A percentile compares a stretch with the other conserved stretches of the same genome.
phyloP scores from a whole-genome alignment of 2,329 filamentous ascomycete genomes.

The Colletotrichum magnum region DNA sequence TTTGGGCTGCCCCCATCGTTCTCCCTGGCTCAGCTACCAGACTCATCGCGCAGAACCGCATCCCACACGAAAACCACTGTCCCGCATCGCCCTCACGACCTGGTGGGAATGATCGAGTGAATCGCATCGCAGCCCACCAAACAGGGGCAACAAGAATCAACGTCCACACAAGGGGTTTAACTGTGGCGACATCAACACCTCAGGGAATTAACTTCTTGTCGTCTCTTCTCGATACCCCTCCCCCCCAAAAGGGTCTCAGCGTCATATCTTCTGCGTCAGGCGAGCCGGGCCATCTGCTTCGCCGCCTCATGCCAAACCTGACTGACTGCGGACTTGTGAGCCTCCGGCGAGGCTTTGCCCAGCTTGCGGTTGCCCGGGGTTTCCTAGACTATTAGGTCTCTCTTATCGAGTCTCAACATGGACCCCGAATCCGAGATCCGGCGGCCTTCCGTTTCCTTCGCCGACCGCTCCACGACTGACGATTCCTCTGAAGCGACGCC shows the following conservation, averaged over 20 bases:
- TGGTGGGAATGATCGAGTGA: no score
- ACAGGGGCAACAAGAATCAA: neutral
- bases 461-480: conserved; percentile 20
- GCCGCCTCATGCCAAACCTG: conserved; percentile 33
- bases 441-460: conserved; percentile 30
- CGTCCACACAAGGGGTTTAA: neutral
- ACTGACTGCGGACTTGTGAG: conserved; percentile 28
- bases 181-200: neutral
- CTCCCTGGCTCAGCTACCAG: conserved; percentile 18
- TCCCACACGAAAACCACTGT: conserved; percentile 22
- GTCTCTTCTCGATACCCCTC: neutral
- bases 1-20: neutral
- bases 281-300: neutral
- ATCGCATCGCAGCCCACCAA: no score
- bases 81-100: conserved; percentile 1
- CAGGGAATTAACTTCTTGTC: neutral
- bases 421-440: conserved; percentile 20
- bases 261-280: neutral
- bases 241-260: neutral
- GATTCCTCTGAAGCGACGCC: conserved; percentile 32
- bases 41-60: conserved; percentile 21
- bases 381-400: conserved; percentile 34
- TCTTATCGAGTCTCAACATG: conserved; percentile 8
- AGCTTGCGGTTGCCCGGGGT: conserved; percentile 18
- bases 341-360: conserved; percentile 35